Base-by-base conservation (phyloP, 768 basidiomycete species). In the Lactarius hengduanensis region DNA sequence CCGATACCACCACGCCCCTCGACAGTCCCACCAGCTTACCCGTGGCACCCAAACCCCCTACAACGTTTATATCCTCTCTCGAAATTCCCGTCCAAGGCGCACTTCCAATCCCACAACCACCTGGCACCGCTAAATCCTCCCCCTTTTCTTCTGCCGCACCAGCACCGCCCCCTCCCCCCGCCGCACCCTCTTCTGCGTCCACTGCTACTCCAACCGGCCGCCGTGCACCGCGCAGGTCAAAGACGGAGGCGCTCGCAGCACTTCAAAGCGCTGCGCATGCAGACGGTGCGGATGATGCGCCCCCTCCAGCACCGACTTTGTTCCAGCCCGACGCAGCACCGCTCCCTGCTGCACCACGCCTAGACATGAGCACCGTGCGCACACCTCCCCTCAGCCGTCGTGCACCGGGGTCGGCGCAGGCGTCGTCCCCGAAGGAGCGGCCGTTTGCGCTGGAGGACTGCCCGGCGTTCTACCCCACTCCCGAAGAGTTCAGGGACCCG, bases 401-500 rank as follows among this genome's bases (percentile, higher is more conserved):
- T 13, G 75, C 76, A 43, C 45, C 61, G 3, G 8, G 38, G n/a
- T 62, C 60, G 9, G 77, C 78, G 45, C 75, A 75, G 59, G 76
- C 75, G 22, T 40, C 61, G n/a, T 32, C 32, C 6, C 54, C 57
- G 26, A 76, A 78, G n/a, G 77, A 83, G 36, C 84, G 96, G 50
- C 87, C 91, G 13, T 98, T 98, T 77, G 93, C 85, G 20, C 81
- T 99, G 61, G 81, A 88, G 67, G 93, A 98, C 73, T 96, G 94
- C 71, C 97, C 93, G 5, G 86, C 86, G 70, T 99, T 86, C 74
- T 90, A 88, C 76, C 97, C 97, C 28, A 91, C 89, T 1, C 74
- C 78, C n/a, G 96, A 94, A 65, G 91, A 99, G 77, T 99, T 95
- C 77, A 86, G 85, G 74, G 93, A 98, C 78, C 94, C 96, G 43